Evolutionary conservation across 306 rosid species (phyloP).

Genomic region (Arachis hypogaea): DNA sequence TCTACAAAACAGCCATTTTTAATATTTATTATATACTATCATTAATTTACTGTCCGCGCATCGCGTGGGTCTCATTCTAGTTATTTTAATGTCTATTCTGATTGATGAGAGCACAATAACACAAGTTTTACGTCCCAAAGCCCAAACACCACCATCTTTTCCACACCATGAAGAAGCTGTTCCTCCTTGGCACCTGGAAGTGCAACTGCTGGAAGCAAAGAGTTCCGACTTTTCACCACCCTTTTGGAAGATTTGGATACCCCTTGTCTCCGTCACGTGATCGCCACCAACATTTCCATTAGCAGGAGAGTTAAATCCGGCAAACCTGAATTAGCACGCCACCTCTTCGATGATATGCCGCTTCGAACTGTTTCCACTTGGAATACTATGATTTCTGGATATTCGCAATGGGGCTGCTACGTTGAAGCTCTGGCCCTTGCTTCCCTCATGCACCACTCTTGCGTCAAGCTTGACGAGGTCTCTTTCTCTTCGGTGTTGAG

Average conservation of each 20-base stretch:
- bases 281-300: slow-evolving; percentile 59
- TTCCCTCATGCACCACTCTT: slow-evolving; percentile 59
- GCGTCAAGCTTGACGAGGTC: slow-evolving; percentile 55
- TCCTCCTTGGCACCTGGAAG: slow-evolving; percentile 47
- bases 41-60: no score
- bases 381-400: slow-evolving; percentile 80
- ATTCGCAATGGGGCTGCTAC: slow-evolving; percentile 60
- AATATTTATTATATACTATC: no score
- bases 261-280: slow-evolving; percentile 16
- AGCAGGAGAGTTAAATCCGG: slow-evolving; percentile 40
- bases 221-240: slow-evolving; percentile 46
- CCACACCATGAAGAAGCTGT: slow-evolving; percentile 17
- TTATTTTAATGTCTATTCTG: neutral
- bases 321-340: slow-evolving; percentile 58
- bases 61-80: neutral
- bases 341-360: slow-evolving; percentile 68
- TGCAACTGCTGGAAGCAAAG: slow-evolving; percentile 39
- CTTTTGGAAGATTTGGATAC: slow-evolving; percentile 38
- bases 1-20: no score
- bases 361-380: slow-evolving; percentile 67
- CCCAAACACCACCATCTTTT: slow-evolving; percentile 1
- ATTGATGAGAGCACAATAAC: neutral
- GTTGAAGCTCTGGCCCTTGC: slow-evolving; percentile 58
- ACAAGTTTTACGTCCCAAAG: neutral
- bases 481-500: slow-evolving; percentile 63